Base-by-base conservation (phyloP, 2,329 filamentous ascomycete species). In the Nectriaceae sp. region DNA sequence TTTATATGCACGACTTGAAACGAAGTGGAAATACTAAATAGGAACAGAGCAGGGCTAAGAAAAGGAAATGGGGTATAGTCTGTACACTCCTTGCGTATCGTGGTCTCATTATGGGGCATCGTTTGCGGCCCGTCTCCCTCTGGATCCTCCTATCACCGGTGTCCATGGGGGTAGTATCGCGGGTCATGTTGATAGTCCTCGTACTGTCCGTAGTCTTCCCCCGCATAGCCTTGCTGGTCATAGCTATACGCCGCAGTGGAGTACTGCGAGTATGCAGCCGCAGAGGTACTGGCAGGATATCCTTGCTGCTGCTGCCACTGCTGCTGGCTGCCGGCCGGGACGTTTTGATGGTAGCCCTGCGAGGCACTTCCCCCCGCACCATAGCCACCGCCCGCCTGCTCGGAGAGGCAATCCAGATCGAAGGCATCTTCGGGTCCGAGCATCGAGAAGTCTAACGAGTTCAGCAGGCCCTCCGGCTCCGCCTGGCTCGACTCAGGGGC, bases 371-470 rank as follows among this genome's bases (percentile, higher is more conserved):
- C 53, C 39, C 55, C 45, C n/a, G 37, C 20, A 38, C 50, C 59
- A 56, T 62, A 62, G 56, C 54, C 60, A 50, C 51, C 54, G 42
- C 35, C 24, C 24, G 24, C 13, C 24, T 29, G 6, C 24, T 29
- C 36, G 19, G 55, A 62, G 16, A 63, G 52, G 29, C 56, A 29
- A 49, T 49, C 58, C 33, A 65, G 46, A 33, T 66, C 64, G 47
- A 66, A 66, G n/a, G 54, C 62, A 21, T 66, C 63, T n/a, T 67
- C 63, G 1, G 62, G 64, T 19, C 56, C 51, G 37, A 67, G 57
- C 49, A 56, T 53, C 18, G 60, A 56, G 40, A 64, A 62, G 51
- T 66, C 64, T 13, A 66, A 55, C 15, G 59, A 57, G 33, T 54
- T 55, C 31, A 66, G 55, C 8, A 57, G 51, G 2, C 57, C 58